Base-by-base conservation (phyloP, 139 green algal species). In the Gonium pectorale region DNA sequence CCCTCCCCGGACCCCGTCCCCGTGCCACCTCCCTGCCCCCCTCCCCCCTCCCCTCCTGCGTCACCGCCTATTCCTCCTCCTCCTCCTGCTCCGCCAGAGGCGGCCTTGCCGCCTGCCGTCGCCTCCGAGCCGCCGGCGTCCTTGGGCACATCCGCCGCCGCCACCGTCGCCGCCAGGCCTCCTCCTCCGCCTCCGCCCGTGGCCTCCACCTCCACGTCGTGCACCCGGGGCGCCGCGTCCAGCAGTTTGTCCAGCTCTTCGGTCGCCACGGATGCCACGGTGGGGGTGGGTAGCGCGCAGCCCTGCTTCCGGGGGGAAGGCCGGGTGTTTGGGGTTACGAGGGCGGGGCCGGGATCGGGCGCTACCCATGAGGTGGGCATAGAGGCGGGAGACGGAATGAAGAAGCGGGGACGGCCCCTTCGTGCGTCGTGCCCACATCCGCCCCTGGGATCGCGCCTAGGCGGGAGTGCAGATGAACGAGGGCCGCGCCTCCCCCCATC, bases 211-310 rank as follows among this genome's bases (percentile, higher is more conserved):
- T 83, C 56, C 2, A 86, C 8, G 33, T 89, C 79, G 43, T 89
- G 83, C 33, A 89, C 85, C 5, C 85, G 49, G 8, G 85, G 85
- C 3, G 85, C 78, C 24, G 51, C 41, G 17, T 89, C 85, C 40
- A 89, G 60, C 37, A 86, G 63, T 1, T 83, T 37, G 17, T 51
- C 62, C n/a, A 89, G 69, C 60, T 81, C 79, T 22, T 63, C 60
- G 24, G 67, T 37, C 9, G 79, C 85, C 7, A 49, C 70, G 21
- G 46, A 49, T 35, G 62, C n/a, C 17, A 73, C 62, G 43, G 77
- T 31, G 5, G 41, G 40, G 6, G 60, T 22, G 29, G 29, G n/a
- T n/a, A n/a, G n/a, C n/a, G n/a, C n/a, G n/a, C n/a, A 67, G n/a
- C 29, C 60, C n/a, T 67, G 56, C 21, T 29, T n/a, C 15, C 56